Evolutionary conservation across 768 basidiomycete genomes (phyloP).

Genomic region (Phylloporus arenicola): DNA sequence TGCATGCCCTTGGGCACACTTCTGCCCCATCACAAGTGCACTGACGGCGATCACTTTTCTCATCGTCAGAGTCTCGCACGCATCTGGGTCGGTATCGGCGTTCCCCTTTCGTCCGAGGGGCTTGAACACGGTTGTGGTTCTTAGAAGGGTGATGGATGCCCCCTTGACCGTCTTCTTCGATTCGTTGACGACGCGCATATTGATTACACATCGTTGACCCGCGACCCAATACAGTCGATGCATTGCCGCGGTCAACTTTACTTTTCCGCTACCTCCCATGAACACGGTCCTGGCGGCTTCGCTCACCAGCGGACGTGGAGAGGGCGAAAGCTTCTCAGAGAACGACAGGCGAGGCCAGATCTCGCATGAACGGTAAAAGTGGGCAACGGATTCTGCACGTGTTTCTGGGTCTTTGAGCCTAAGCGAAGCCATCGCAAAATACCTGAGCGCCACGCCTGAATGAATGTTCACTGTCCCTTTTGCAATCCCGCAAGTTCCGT

Average conservation of each 20-base stretch:
- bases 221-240: constrained; percentile 77
- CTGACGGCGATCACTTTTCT: constrained; percentile 63
- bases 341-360: constrained; percentile 75
- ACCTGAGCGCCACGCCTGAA: constrained; percentile 62
- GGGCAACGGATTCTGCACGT: constrained; percentile 67
- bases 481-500: constrained; percentile 45
- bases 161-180: constrained; percentile 64
- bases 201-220: constrained; percentile 71
- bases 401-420: constrained; percentile 66
- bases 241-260: constrained; percentile 60
- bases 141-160: constrained; percentile 56
- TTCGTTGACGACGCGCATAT: constrained; percentile 60
- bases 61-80: constrained; percentile 57
- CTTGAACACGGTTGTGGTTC: constrained; percentile 62
- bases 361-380: constrained; percentile 82
- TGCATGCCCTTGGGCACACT: constrained; percentile 59
- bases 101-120: constrained; percentile 36
- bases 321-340: constrained; percentile 51
- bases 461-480: constrained; percentile 54
- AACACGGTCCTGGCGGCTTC: constrained; percentile 51
- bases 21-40: constrained; percentile 59
- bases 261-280: constrained; percentile 58
- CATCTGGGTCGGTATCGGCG: constrained; percentile 43
- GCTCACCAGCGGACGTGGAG: constrained; percentile 53
- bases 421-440: constrained; percentile 76